Percentiles rank a stretch among this genome's conserved stretches.
Evolutionary conservation across 208 protist genomes (phyloP).

Genomic region (Trypanosoma rangeli): DNA sequence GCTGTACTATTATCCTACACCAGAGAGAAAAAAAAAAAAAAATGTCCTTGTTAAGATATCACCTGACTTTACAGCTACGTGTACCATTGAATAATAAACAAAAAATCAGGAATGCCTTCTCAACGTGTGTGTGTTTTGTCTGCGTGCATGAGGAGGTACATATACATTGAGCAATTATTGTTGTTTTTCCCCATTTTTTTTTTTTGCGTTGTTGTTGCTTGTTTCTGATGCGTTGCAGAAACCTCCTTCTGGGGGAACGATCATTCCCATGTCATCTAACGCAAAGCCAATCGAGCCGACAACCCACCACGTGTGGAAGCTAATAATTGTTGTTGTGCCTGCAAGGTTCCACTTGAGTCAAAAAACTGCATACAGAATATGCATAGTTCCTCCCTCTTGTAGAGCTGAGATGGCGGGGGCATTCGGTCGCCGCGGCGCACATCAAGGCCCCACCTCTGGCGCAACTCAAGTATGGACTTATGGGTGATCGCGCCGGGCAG

Average conservation of each 20-base stretch:
- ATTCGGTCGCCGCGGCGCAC: conserved; percentile 80
- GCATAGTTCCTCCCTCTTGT: conserved; percentile 91
- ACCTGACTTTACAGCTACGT: background rate
- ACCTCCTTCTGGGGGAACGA: background rate
- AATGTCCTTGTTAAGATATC: background rate
- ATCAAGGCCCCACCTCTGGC: conserved; percentile 88
- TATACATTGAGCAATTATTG: conserved; percentile 6
- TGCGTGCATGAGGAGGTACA: background rate
- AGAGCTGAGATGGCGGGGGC: conserved; percentile 90
- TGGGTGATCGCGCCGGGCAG: conserved; percentile 91
- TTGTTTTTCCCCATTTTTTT: background rate
- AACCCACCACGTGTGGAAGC: conserved; percentile 87
- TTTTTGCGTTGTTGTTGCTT: background rate
- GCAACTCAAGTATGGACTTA: conserved; percentile 92
- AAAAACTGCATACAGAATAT: conserved; percentile 96
- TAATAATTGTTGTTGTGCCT: conserved; percentile 87
- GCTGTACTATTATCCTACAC: background rate
- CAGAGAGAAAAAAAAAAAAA: background rate
- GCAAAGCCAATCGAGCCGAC: conserved; percentile 70
- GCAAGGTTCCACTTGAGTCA: conserved; percentile 79
- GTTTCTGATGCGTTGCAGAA: background rate
- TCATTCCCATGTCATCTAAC: conserved; percentile 30
- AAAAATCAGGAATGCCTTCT: background rate
- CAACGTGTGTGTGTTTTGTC: background rate
- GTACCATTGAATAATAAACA: background rate